phyloP scores from a whole-genome alignment of 306 rosid genomes.

The Prinsepia uniflora region DNA sequence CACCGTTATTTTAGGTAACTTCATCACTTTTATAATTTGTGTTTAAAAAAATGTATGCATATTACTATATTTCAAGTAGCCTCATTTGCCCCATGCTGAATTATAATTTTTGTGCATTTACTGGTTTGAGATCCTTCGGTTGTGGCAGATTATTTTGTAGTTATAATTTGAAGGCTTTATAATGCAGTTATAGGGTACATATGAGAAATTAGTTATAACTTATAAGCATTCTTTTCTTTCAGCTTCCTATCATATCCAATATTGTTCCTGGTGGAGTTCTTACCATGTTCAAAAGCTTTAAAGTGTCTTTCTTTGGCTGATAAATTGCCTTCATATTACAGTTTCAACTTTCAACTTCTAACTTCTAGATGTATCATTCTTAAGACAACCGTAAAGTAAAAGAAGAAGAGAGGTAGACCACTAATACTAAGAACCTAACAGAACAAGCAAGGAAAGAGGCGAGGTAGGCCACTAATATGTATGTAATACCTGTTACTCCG shows the following conservation, averaged over 20 bases:
- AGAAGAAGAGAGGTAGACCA: no score
- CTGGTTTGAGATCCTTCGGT: background rate
- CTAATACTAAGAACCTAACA: no score
- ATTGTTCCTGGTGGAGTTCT: background rate
- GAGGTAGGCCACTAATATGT: no score
- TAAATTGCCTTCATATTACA: background rate
- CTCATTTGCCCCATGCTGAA: background rate
- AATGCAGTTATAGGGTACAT: background rate
- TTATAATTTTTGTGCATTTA: background rate
- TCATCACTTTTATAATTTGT: background rate
- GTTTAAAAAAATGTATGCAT: background rate
- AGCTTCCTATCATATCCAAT: background rate
- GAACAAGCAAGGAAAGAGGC: no score
- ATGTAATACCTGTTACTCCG: no score
- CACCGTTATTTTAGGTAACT: slow-evolving; percentile 85
- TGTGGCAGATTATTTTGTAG: background rate
- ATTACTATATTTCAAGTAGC: background rate
- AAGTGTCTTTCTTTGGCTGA: background rate
- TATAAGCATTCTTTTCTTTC: background rate
- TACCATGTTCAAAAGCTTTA: background rate
- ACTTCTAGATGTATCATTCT: no score
- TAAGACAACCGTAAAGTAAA: no score
- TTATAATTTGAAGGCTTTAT: background rate
- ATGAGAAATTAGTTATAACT: background rate
- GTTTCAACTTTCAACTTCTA: no score